phyloP scores from a whole-genome alignment of 768 basidiomycete genomes.

The Termitomyces sp. region DNA sequence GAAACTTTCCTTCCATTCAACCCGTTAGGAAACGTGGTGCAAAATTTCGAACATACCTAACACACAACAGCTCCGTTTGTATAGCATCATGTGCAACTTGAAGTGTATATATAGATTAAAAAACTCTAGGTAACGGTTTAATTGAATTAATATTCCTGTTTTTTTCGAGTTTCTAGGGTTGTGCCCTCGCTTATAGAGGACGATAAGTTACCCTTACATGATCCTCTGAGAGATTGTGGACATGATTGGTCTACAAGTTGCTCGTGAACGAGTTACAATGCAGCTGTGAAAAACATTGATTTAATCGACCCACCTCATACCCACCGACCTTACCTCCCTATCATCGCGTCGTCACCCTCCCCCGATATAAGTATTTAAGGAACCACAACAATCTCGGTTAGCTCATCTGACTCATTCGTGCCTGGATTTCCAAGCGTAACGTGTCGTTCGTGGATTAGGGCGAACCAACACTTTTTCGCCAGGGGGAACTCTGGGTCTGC shows the following conservation, averaged over 20 bases:
- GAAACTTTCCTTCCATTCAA: background rate
- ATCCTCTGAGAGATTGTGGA: no score
- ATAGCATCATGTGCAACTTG: background rate
- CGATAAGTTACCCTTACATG: background rate
- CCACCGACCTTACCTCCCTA: background rate
- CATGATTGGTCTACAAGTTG: background rate
- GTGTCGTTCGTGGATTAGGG: background rate
- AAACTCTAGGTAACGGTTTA: no score
- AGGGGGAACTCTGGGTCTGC: background rate
- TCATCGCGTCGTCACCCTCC: background rate
- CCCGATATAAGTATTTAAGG: background rate
- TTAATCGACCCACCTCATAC: background rate
- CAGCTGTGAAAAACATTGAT: background rate
- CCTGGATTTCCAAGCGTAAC: background rate
- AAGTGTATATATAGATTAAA: background rate
- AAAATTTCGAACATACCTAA: background rate
- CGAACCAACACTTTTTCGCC: background rate
- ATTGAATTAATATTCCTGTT: no score
- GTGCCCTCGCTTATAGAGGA: no score
- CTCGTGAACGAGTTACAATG: background rate
- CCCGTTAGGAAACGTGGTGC: no score
- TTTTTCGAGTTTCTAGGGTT: no score
- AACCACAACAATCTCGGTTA: background rate
- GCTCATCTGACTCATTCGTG: background rate
- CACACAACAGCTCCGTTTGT: background rate